These are phyloP conservation scores for Cerrena zonata DNA, from an alignment of 1,284 basidiomycete genomes.

Conservation along the genomic window DNA sequence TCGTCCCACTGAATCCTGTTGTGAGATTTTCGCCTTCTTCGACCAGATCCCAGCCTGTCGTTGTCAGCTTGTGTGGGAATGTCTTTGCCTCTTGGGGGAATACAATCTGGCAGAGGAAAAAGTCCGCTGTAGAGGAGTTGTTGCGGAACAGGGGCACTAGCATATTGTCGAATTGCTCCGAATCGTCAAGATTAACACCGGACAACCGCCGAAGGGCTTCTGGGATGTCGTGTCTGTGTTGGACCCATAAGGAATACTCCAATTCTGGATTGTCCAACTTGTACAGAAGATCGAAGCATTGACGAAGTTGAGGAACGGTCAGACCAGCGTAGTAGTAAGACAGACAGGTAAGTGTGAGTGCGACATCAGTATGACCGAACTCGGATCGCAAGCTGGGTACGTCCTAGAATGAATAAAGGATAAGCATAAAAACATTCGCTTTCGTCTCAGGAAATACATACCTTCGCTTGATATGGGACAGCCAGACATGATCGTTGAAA, in stretches of 20 bases:
- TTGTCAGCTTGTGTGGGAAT: constrained; percentile 41
- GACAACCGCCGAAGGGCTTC: constrained; percentile 35
- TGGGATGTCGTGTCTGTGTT: constrained; percentile 3
- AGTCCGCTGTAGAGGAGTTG: constrained; percentile 41
- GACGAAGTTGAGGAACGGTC: constrained; percentile 31
- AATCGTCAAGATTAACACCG: constrained; percentile 40
- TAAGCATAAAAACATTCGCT: neutral
- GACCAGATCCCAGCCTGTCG: constrained; percentile 52
- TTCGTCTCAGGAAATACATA: neutral
- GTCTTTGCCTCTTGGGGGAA: constrained; percentile 47
- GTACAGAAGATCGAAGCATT: constrained; percentile 36
- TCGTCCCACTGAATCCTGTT: constrained; percentile 56
- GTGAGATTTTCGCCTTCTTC: constrained; percentile 30
- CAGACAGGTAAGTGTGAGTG: constrained; percentile 43
- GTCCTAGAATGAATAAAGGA: constrained; percentile 22
- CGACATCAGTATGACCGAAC: constrained; percentile 52
- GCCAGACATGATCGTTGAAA: constrained; percentile 40
- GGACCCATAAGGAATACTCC: constrained; percentile 42
- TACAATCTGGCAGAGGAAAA: constrained; percentile 43
- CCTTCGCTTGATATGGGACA: constrained; percentile 48
- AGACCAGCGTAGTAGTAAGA: constrained; percentile 51
- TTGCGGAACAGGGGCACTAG: constrained; percentile 29
- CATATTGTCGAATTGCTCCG: constrained; percentile 37
- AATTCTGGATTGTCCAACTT: constrained; percentile 40
- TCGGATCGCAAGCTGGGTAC: constrained; percentile 44